These are phyloP conservation scores for Trichoderma brevicompactum DNA, from an alignment of 2,329 filamentous ascomycete species.

Conservation along the genomic window DNA sequence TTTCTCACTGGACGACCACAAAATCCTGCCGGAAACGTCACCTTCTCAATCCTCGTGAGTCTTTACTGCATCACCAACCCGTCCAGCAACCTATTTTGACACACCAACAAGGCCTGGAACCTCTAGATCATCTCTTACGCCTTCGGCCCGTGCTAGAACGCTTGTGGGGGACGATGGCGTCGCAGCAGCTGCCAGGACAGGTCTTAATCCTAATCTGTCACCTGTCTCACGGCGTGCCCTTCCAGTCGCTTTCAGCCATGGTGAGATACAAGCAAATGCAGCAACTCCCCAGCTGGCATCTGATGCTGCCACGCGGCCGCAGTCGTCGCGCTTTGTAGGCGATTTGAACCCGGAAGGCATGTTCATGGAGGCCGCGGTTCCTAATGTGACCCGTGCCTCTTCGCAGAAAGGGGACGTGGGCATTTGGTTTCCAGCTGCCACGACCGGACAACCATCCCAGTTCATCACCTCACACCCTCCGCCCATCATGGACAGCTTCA, in stretches of 20 bases:
- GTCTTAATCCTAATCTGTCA: not conserved
- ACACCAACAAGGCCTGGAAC: slow-evolving; percentile 8
- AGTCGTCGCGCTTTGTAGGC: slow-evolving; percentile 57
- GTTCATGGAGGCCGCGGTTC: slow-evolving; percentile 58
- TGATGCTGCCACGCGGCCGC: slow-evolving; percentile 34
- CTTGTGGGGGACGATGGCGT: slow-evolving; percentile 7
- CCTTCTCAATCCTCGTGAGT: slow-evolving; percentile 42
- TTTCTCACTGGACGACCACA: slow-evolving; percentile 35
- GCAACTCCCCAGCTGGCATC: not conserved
- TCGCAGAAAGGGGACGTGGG: slow-evolving; percentile 59
- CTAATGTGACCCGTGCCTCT: slow-evolving; percentile 39
- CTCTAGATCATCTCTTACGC: slow-evolving; percentile 22
- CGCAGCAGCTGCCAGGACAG: not conserved
- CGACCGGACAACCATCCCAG: slow-evolving; percentile 40
- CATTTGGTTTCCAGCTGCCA: slow-evolving; percentile 53
- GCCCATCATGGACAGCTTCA: slow-evolving; percentile 46
- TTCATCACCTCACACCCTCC: slow-evolving; percentile 47
- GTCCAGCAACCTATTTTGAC: not conserved
- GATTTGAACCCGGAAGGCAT: slow-evolving; percentile 65
- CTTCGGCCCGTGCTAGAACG: slow-evolving; percentile 7
- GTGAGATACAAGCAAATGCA: slow-evolving; percentile 6
- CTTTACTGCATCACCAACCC: not conserved
- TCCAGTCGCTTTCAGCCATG: slow-evolving; percentile 6
- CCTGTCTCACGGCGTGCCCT: slow-evolving; percentile 5
- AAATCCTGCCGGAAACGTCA: slow-evolving; percentile 34